A percentile compares a stretch with the other conserved stretches of the same genome.
These are phyloP conservation scores for Tinospora cordifolia DNA, from an alignment of 164 flowering plant genomes.

Conservation along the genomic window DNA sequence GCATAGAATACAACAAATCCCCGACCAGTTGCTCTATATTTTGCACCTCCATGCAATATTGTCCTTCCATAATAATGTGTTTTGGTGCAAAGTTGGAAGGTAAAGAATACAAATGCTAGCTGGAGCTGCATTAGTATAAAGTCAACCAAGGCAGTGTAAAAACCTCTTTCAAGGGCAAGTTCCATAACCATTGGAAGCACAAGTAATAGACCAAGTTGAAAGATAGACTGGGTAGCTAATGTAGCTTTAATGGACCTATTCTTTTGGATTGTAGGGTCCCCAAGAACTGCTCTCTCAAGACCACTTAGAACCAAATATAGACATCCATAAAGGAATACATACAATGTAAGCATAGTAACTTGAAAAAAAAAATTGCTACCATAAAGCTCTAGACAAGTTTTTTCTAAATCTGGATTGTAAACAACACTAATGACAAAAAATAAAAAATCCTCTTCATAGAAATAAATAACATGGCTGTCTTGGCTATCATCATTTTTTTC, in stretches of 20 bases:
- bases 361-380: constrained; percentile 28
- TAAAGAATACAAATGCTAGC: constrained; percentile 92
- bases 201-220: constrained; percentile 78
- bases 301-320: constrained; percentile 92
- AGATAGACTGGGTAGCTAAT: constrained; percentile 70
- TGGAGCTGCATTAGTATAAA: constrained; percentile 92
- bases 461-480: background rate
- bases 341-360: constrained; percentile 84
- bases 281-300: constrained; percentile 59
- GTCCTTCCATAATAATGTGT: constrained; percentile 92
- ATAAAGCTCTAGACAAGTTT: background rate
- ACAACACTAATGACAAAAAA: background rate
- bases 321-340: constrained; percentile 85
- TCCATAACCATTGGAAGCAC: constrained; percentile 98
- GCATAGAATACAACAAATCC: constrained; percentile 96
- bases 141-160: constrained; percentile 81
- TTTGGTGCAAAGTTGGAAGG: constrained; percentile 95
- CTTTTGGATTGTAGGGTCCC: constrained; percentile 40
- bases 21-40: constrained; percentile 89
- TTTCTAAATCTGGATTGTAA: background rate
- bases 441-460: background rate
- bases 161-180: constrained; percentile 89
- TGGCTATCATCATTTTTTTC: background rate
- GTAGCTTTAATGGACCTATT: constrained; percentile 77
- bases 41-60: constrained; percentile 94